Conservation (phyloP, 305 asterid genomes). For the Fraxinus nigra region DNA sequence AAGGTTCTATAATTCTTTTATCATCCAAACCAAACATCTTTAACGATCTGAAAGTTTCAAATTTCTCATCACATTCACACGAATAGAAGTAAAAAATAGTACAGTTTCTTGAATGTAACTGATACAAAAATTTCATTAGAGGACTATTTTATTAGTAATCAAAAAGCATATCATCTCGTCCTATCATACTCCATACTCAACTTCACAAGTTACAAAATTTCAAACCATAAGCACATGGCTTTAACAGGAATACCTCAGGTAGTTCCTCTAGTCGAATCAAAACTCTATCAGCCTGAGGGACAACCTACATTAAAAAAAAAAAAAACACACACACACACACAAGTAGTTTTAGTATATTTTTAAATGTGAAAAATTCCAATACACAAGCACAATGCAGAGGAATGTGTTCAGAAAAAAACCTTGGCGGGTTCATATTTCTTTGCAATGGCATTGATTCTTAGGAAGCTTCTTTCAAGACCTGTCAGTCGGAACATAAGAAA, state of each 20-base stretch:
- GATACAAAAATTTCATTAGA: background rate
- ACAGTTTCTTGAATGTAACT: background rate
- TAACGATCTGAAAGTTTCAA: background rate
- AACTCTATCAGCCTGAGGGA: constrained; percentile 89
- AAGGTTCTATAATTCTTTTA: background rate
- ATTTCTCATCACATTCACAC: background rate
- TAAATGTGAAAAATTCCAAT: background rate
- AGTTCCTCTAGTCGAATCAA: constrained; percentile 70
- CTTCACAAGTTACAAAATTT: background rate
- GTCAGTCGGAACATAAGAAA: background rate
- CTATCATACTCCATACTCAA: background rate
- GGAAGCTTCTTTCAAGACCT: constrained; percentile 41
- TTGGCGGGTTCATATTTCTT: constrained; percentile 67
- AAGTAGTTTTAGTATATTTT: constrained; percentile 3
- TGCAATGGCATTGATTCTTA: constrained; percentile 64
- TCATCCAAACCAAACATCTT: background rate
- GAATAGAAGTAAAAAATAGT: background rate
- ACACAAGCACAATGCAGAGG: background rate
- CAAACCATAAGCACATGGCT: background rate
- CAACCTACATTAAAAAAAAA: constrained; percentile 42
- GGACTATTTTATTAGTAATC: background rate
- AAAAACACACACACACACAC: background rate
- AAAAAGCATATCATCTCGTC: background rate
- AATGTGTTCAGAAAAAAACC: constrained; percentile 35
- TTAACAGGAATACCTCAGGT: constrained; percentile 48